Base-by-base conservation (phyloP, 1,284 basidiomycete species). In the Apiotrichum mycotoxinovorans region DNA sequence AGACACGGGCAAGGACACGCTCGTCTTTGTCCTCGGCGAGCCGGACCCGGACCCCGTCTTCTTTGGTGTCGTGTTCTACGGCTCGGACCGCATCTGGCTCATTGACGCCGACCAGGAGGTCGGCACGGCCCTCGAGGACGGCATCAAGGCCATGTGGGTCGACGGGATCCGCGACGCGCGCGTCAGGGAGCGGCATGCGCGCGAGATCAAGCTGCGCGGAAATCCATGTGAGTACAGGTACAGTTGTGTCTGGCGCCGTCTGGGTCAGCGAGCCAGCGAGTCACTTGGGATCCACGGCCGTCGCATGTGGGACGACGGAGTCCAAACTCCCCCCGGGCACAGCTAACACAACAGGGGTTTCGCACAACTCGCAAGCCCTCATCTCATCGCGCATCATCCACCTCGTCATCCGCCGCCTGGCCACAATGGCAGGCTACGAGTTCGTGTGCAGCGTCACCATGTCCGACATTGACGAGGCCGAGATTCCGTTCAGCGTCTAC, bases 21-120 rank as follows among this genome's bases (percentile, higher is more conserved):
- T 75, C 25, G 65, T 69, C 22, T 74, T 75, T 57, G 27, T 66
- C 12, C 60, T 47, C 15, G 64, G 64, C 41, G 65, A 67, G 34
- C 71, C 70, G 8, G 73, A 75, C 51, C 72, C 73, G 2, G 71
- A 75, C 30, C 70, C 73, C 1, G 61, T 73, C 27, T 72, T 75
- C 65, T 72, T 75, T 56, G 66, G 66, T 1, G 69, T 75, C 1
- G 69, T 66, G 0, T 75, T 74, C 61, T 66, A 74, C 62, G 69
- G 67, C 12, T 54, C 54, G 44, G 73, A 75, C 56, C 51, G 71
- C 35, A 66, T 75, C 42, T 75, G 72, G 72, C 73, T 75, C 51
- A 75, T 75, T 48, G 73, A 75, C 52, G 70, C 73, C 25, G 70
- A 72, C 46, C 71, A 70, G 3, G 73, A 75, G 37, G 68, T 75